Evolutionary conservation across 1,284 basidiomycete genomes (phyloP).

Genomic region (Hemileia vastatrix): DNA sequence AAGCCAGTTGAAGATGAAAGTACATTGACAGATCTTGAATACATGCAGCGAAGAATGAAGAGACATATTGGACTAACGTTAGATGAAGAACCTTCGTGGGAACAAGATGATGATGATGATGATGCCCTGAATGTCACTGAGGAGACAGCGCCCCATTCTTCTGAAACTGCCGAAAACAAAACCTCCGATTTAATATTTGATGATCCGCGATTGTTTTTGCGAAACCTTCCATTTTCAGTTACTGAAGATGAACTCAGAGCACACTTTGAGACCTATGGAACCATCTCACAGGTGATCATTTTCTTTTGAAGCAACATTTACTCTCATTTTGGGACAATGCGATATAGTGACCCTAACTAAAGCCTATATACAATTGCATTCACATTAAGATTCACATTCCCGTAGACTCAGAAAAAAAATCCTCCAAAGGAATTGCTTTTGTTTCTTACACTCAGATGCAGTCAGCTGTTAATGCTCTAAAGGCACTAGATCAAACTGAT

Average conservation of each 20-base stretch:
- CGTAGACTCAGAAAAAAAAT: slow-evolving; percentile 57
- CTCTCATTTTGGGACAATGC: slow-evolving; percentile 23
- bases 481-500: slow-evolving; percentile 67
- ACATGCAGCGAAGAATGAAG: slow-evolving; percentile 45
- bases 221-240: slow-evolving; percentile 79
- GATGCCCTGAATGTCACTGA: slow-evolving; percentile 36
- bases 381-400: slow-evolving; percentile 76
- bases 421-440: slow-evolving; percentile 71
- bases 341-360: slow-evolving; percentile 57
- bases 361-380: too few relatives aligned
- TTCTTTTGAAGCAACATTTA: slow-evolving; percentile 8
- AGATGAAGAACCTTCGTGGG: slow-evolving; percentile 49
- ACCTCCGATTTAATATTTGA: slow-evolving; percentile 55
- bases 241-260: slow-evolving; percentile 61
- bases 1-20: slow-evolving; percentile 25
- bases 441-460: slow-evolving; percentile 61
- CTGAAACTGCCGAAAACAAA: not conserved
- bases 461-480: slow-evolving; percentile 65
- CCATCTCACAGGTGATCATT: slow-evolving; percentile 50
- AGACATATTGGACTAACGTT: slow-evolving; percentile 30
- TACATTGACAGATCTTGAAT: slow-evolving; percentile 41
- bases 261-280: slow-evolving; percentile 64
- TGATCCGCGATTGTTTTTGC: slow-evolving; percentile 77
- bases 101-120: slow-evolving; percentile 24
- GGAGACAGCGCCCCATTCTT: slow-evolving; percentile 43